Evolutionary conservation across 768 basidiomycete species (phyloP).

Genomic region (Leccinum arenicola): DNA sequence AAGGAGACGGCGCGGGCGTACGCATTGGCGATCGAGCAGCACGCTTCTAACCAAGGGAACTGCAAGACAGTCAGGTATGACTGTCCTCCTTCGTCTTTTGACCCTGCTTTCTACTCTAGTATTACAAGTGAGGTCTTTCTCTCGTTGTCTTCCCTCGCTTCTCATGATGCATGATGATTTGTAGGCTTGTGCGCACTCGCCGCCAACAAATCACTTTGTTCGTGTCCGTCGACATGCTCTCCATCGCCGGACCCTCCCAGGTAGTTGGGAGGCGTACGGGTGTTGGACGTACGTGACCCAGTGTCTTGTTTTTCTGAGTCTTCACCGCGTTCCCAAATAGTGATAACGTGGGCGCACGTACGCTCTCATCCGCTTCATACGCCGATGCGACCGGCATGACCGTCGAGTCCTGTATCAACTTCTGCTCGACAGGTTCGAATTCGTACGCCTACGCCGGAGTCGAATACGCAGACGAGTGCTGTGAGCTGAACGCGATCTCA

Average conservation of each 20-base stretch:
- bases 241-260: slow-evolving; percentile 39
- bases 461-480: slow-evolving; percentile 66
- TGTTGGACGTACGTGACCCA: slow-evolving; percentile 54
- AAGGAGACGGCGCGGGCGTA: slow-evolving; percentile 54
- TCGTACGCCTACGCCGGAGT: slow-evolving; percentile 64
- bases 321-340: slow-evolving; percentile 30
- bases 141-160: not conserved
- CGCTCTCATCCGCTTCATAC: slow-evolving; percentile 49
- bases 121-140: slow-evolving; percentile 6
- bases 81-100: slow-evolving; percentile 1
- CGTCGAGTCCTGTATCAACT: slow-evolving; percentile 47
- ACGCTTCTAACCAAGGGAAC: not conserved
- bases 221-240: not conserved
- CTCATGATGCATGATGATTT: slow-evolving; percentile 1
- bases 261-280: slow-evolving; percentile 54
- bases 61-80: slow-evolving; percentile 12
- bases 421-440: slow-evolving; percentile 36
- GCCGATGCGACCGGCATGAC: slow-evolving; percentile 57
- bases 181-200: slow-evolving; percentile 10
- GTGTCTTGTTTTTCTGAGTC: not conserved
- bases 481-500: slow-evolving; percentile 37
- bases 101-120: not conserved
- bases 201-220: not conserved
- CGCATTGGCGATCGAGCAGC: slow-evolving; percentile 36
- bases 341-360: slow-evolving; percentile 56